Percentiles rank a stretch among this genome's conserved stretches.
These are phyloP conservation scores for Catharanthus roseus DNA, from an alignment of 257 asterid genomes.

Conservation along the genomic window DNA sequence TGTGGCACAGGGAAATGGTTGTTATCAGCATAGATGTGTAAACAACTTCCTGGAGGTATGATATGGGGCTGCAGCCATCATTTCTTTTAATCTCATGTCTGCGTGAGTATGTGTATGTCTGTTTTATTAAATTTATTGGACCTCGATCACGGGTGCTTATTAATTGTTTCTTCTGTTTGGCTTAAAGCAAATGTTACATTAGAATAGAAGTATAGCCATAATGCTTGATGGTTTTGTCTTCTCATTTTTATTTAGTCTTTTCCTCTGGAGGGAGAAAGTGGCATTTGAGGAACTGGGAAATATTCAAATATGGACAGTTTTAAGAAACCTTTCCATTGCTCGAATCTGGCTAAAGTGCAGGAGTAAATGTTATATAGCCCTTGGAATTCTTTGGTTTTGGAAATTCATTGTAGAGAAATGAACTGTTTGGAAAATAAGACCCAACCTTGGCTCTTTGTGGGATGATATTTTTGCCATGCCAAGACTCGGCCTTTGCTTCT, in stretches of 20 bases:
- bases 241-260: not conserved
- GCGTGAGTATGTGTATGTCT: too few species aligned
- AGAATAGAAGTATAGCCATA: not conserved
- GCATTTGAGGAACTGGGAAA: not conserved
- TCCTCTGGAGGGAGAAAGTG: not conserved
- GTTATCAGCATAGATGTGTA: conserved; percentile 81
- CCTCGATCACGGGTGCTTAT: not conserved
- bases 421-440: not conserved
- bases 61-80: not conserved
- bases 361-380: not conserved
- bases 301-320: too few species aligned
- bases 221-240: not conserved
- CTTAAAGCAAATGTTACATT: not conserved
- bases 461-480: not conserved
- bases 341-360: not conserved
- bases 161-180: not conserved
- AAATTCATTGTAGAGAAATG: not conserved
- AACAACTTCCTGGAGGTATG: conserved; percentile 74
- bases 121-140: not conserved
- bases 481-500: not conserved
- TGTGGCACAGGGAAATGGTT: conserved; percentile 84
- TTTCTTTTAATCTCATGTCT: not conserved
- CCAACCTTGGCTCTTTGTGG: not conserved
- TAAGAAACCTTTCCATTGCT: not conserved
- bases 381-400: not conserved